A percentile compares a stretch with the other conserved stretches of the same genome.
phyloP scores from a whole-genome alignment of 2,329 filamentous ascomycete species.

The Colletotrichum karsti region DNA sequence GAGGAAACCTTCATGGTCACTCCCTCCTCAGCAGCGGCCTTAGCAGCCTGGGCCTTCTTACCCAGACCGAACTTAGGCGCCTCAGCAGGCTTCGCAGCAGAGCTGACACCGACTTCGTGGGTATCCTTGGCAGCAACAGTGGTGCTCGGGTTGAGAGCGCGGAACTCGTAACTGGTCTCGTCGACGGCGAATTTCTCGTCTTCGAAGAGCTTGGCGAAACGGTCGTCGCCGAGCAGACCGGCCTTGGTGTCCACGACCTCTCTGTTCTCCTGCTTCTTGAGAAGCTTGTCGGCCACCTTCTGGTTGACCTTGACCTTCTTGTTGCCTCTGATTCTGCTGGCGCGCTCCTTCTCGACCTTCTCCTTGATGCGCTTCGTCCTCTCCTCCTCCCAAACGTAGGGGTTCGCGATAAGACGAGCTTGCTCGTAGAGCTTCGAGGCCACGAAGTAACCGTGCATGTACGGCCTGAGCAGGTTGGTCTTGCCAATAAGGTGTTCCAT shows the following conservation, averaged over 20 bases:
- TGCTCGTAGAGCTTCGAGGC: conserved; percentile 96
- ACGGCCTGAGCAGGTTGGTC: conserved; percentile 88
- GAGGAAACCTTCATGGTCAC: conserved; percentile 75
- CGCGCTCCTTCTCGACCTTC: conserved; percentile 97
- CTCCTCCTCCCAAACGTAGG: conserved; percentile 93
- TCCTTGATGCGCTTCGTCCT: conserved; percentile 90
- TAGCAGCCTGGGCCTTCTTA: conserved; percentile 12
- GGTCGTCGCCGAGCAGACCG: conserved; percentile 81
- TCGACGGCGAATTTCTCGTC: conserved; percentile 94
- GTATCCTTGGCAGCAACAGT: conserved; percentile 30
- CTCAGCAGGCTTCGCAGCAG: conserved; percentile 8
- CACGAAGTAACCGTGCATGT: conserved; percentile 99
- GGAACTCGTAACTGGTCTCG: conserved; percentile 88
- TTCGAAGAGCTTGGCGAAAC: conserved; percentile 90
- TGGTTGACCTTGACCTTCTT: conserved; percentile 99
- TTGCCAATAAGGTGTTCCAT: conserved; percentile 90
- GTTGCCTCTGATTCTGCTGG: conserved; percentile 89
- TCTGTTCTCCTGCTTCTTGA: conserved; percentile 70
- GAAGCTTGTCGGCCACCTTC: conserved; percentile 77
- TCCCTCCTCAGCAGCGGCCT: conserved; percentile 39
- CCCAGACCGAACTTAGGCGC: conserved; percentile 19
- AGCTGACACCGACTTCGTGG: conserved; percentile 26
- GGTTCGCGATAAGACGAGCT: conserved; percentile 90
- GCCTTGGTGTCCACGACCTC: conserved; percentile 65
- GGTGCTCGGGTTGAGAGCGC: conserved; percentile 88